These are phyloP conservation scores for Venturia pyrina DNA, from an alignment of 2,329 filamentous ascomycete genomes.

Conservation along the genomic window DNA sequence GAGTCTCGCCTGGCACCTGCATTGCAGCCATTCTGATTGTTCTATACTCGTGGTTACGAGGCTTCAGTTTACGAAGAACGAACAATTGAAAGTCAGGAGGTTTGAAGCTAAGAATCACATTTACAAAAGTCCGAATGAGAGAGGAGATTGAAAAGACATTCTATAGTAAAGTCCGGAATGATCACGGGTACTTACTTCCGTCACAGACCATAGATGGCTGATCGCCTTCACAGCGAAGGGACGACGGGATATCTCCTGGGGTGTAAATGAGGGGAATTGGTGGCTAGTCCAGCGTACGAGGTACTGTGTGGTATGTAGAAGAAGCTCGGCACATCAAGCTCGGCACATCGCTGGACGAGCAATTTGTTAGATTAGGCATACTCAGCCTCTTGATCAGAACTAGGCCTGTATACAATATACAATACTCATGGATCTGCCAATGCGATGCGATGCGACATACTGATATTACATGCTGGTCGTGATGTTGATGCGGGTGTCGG, in stretches of 20 bases:
- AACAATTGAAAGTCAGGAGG: background rate
- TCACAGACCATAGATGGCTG: background rate
- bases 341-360: background rate
- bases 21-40: background rate
- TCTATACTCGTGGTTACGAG: background rate
- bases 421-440: too few species aligned
- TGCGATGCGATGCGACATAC: background rate
- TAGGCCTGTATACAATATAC: background rate
- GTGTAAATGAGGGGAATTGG: background rate
- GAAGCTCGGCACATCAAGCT: background rate
- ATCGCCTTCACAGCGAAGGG: background rate
- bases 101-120: too few species aligned
- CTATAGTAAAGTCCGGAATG: too few species aligned
- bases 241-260: background rate
- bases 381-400: background rate
- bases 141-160: background rate
- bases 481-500: background rate
- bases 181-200: background rate
- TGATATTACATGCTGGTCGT: background rate
- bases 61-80: background rate
- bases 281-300: background rate
- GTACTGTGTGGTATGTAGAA: background rate
- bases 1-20: background rate
- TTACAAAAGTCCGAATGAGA: background rate
- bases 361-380: background rate